These are phyloP conservation scores for Stagonosporopsis vannaccii DNA, from an alignment of 2,329 filamentous ascomycete species.

Conservation along the genomic window DNA sequence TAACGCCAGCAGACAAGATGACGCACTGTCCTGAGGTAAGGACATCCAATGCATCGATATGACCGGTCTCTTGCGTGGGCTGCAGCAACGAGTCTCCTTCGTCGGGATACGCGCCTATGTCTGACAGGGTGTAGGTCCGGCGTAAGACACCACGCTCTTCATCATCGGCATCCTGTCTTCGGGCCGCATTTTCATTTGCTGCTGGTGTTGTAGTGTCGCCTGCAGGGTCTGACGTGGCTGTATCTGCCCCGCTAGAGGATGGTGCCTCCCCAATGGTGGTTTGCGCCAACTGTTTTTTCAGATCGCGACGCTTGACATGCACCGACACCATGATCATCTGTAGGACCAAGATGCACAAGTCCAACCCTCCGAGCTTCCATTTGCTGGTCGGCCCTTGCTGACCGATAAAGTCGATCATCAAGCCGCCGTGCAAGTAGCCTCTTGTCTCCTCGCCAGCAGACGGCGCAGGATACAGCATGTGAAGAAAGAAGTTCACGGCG, in stretches of 20 bases:
- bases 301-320: conserved; percentile 59
- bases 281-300: conserved; percentile 50
- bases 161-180: conserved; percentile 63
- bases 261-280: conserved; percentile 30
- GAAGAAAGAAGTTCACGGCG: conserved; percentile 63
- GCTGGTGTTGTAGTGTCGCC: conserved; percentile 13
- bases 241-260: conserved; percentile 10
- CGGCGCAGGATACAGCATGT: conserved; percentile 53
- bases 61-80: conserved; percentile 35
- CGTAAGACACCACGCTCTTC: conserved; percentile 65
- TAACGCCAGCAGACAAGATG: conserved; percentile 53
- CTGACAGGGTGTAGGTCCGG: conserved; percentile 46
- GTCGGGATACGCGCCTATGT: conserved; percentile 53
- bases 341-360: conserved; percentile 61
- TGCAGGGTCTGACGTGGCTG: conserved; percentile 20
- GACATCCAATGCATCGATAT: conserved; percentile 50
- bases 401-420: conserved; percentile 71
- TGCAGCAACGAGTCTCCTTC: conserved; percentile 38
- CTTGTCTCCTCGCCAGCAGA: conserved; percentile 57
- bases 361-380: conserved; percentile 60
- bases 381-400: conserved; percentile 65
- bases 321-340: conserved; percentile 66
- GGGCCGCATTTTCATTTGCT: conserved; percentile 24
- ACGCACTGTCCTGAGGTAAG: conserved; percentile 58
- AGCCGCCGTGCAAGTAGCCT: conserved; percentile 66